phyloP scores from a whole-genome alignment of 129 eudicot genomes.

The Cynara cardunculus region DNA sequence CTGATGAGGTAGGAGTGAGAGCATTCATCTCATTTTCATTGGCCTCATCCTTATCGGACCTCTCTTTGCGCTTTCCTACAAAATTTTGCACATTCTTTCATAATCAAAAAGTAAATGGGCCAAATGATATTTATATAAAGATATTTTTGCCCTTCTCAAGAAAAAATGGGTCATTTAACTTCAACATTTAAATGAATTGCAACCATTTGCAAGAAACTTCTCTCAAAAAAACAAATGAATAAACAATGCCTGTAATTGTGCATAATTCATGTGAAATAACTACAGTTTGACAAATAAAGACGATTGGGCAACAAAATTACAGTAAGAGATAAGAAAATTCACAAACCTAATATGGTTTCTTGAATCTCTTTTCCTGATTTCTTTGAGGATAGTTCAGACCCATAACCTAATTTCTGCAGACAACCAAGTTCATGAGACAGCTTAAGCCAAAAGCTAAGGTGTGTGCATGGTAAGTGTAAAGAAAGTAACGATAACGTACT shows the following conservation, averaged over 20 bases:
- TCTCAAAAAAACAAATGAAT: not conserved
- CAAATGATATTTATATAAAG: not conserved
- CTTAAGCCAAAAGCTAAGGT: not conserved
- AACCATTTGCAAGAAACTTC: not conserved
- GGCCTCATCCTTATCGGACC: constrained; percentile 40
- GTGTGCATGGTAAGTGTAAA: constrained; percentile 1
- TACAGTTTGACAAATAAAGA: not conserved
- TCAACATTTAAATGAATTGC: not conserved
- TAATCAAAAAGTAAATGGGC: not conserved
- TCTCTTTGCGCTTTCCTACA: constrained; percentile 81
- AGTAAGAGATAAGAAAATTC: not conserved
- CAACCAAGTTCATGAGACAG: not conserved
- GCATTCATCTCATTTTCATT: constrained; percentile 46
- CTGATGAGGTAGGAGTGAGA: constrained; percentile 69
- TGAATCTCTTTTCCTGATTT: constrained; percentile 19
- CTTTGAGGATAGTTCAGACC: constrained; percentile 31
- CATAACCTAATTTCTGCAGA: constrained; percentile 58
- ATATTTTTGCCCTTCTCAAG: not conserved
- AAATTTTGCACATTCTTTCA: constrained; percentile 9
- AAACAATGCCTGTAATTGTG: not conserved
- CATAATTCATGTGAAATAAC: not conserved
- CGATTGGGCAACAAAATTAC: not conserved
- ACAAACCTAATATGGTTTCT: constrained; percentile 48
- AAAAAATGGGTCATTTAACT: constrained; percentile 3
- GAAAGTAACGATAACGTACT: constrained; percentile 28